Percentiles rank a stretch among this genome's conserved stretches.
phyloP scores from a whole-genome alignment of 2,329 filamentous ascomycete species.

The Claviceps cyperi region DNA sequence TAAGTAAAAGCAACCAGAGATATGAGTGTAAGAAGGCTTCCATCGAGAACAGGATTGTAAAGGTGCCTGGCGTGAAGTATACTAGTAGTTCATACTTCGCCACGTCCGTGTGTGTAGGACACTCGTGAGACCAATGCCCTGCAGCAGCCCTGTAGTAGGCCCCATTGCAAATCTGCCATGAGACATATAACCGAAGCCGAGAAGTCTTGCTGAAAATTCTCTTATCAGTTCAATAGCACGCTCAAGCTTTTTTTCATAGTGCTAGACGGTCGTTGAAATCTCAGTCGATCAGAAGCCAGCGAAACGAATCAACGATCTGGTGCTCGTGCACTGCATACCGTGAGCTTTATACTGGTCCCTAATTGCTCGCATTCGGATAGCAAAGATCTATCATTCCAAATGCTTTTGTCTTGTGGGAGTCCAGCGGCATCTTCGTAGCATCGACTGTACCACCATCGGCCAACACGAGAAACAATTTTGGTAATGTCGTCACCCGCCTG shows the following conservation, averaged over 20 bases:
- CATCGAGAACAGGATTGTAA: too few species aligned
- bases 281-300: slow-evolving; percentile 27
- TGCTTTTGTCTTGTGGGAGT: slow-evolving; percentile 33
- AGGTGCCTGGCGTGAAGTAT: too few species aligned
- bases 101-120: too few species aligned
- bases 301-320: slow-evolving; percentile 46
- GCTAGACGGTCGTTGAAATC: not conserved
- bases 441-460: slow-evolving; percentile 89
- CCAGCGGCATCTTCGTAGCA: slow-evolving; percentile 68
- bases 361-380: slow-evolving; percentile 76
- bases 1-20: too few species aligned
- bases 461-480: slow-evolving; percentile 82
- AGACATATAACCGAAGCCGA: not conserved
- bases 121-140: too few species aligned
- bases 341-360: slow-evolving; percentile 74
- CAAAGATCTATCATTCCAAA: slow-evolving; percentile 66
- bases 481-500: slow-evolving; percentile 73
- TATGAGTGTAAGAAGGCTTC: too few species aligned
- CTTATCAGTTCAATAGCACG: not conserved
- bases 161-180: not conserved
- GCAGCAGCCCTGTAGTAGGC: too few species aligned
- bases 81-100: too few species aligned
- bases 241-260: not conserved
- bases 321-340: slow-evolving; percentile 83
- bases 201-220: not conserved